These are phyloP conservation scores for Tilletia caries DNA, from an alignment of 1,284 basidiomycete species.

Conservation along the genomic window DNA sequence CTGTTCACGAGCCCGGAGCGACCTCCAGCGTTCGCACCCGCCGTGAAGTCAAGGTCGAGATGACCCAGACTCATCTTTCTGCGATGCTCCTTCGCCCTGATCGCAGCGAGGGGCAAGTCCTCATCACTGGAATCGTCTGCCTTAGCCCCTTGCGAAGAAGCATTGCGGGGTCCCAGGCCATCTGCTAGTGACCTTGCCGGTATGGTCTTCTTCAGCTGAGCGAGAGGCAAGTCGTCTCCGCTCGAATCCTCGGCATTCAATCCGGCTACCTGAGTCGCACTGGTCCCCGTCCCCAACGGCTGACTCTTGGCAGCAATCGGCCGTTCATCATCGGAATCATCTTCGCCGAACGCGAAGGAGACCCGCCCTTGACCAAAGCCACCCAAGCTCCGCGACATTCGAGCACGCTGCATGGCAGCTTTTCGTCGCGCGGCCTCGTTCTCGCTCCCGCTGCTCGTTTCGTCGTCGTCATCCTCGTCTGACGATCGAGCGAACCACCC, in stretches of 20 bases:
- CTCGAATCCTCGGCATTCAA: constrained; percentile 1
- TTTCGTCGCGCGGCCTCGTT: constrained; percentile 20
- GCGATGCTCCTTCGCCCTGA: constrained; percentile 34
- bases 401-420: constrained; percentile 18
- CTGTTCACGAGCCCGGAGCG: not conserved
- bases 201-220: constrained; percentile 35
- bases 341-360: constrained; percentile 8
- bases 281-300: not conserved
- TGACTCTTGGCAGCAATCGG: not conserved
- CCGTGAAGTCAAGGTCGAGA: constrained; percentile 35
- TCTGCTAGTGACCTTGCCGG: not conserved
- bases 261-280: not conserved
- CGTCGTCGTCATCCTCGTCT: constrained; percentile 19
- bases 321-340: not conserved
- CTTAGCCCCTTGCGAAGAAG: not conserved
- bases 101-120: constrained; percentile 36
- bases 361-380: constrained; percentile 1
- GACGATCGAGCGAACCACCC: constrained; percentile 33
- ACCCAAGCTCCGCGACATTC: constrained; percentile 16
- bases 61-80: constrained; percentile 30
- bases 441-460: constrained; percentile 11
- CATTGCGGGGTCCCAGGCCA: not conserved
- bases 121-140: constrained; percentile 37
- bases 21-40: not conserved
- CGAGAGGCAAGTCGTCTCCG: constrained; percentile 36